Conservation (phyloP, 768 basidiomycete genomes). For the Suillus tomentosus region DNA sequence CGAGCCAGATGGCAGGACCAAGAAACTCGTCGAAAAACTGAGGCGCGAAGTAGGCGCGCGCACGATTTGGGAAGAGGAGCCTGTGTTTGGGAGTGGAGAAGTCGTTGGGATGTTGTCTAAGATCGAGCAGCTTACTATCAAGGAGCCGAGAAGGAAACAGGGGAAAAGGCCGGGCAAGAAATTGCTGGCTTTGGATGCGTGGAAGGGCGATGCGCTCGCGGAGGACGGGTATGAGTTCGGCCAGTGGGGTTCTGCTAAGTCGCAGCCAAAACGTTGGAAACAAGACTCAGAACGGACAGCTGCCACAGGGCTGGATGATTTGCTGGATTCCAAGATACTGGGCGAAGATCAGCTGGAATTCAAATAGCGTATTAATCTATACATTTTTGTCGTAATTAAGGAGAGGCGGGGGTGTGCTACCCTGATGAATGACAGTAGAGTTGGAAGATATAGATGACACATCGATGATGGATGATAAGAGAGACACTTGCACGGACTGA, state of each 20-base stretch:
- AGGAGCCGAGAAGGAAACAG: constrained; percentile 22
- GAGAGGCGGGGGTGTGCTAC: neutral
- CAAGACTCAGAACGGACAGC: neutral
- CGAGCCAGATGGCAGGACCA: constrained; percentile 59
- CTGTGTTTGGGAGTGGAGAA: constrained; percentile 49
- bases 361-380: neutral
- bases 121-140: constrained; percentile 48
- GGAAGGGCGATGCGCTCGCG: constrained; percentile 45
- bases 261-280: neutral
- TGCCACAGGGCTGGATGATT: neutral
- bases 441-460: neutral
- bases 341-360: neutral
- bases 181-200: constrained; percentile 27
- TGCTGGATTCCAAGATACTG: neutral
- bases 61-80: constrained; percentile 51
- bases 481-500: neutral
- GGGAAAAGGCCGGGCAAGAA: constrained; percentile 28
- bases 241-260: too few relatives aligned
- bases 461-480: neutral
- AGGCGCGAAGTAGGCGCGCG: constrained; percentile 62
- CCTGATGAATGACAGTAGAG: constrained; percentile 3
- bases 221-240: constrained; percentile 53
- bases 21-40: constrained; percentile 60
- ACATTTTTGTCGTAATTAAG: constrained; percentile 4
- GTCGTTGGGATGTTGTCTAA: constrained; percentile 51